A percentile compares a stretch with the other conserved stretches of the same genome.
Conservation (phyloP, 805 yeast species). For the Lachancea cidri region DNA sequence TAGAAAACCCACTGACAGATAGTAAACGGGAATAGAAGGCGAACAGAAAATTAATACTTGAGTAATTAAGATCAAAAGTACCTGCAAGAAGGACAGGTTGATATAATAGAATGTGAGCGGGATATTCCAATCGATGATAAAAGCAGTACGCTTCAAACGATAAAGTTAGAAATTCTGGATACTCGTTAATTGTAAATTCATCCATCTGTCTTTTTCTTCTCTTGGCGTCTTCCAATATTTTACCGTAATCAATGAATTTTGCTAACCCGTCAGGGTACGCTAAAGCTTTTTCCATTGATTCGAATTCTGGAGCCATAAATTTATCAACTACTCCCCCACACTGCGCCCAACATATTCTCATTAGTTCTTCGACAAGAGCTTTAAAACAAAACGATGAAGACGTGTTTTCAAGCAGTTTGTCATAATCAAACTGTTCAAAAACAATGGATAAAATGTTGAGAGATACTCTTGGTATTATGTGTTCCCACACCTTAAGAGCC, state of each 20-base stretch:
- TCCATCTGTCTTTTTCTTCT: slow-evolving; percentile 21
- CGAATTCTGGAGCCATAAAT: slow-evolving; percentile 1
- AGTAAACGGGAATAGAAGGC: slow-evolving; percentile 29
- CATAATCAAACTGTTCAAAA: slow-evolving; percentile 29
- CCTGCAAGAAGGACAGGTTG: slow-evolving; percentile 27
- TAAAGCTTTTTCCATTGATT: background rate
- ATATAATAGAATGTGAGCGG: slow-evolving; percentile 27
- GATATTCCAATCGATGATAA: slow-evolving; percentile 31
- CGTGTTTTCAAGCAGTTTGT: slow-evolving; percentile 18
- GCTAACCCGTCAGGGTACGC: too few species aligned
- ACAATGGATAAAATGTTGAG: slow-evolving; percentile 30
- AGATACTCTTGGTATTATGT: slow-evolving; percentile 28
- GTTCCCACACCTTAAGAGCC: slow-evolving; percentile 28
- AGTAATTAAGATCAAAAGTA: slow-evolving; percentile 16
- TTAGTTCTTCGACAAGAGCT: slow-evolving; percentile 26
- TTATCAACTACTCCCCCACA: slow-evolving; percentile 11
- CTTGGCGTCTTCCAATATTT: slow-evolving; percentile 18
- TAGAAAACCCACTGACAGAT: slow-evolving; percentile 26
- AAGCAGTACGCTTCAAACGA: slow-evolving; percentile 35
- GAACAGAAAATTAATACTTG: slow-evolving; percentile 27
- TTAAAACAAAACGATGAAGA: slow-evolving; percentile 24
- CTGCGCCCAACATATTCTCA: slow-evolving; percentile 23
- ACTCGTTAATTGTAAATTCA: slow-evolving; percentile 24
- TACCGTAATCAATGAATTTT: slow-evolving; percentile 17
- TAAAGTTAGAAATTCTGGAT: slow-evolving; percentile 30